Conservation (phyloP, 2,329 filamentous ascomycete genomes). For the Aspergillus ruber region DNA sequence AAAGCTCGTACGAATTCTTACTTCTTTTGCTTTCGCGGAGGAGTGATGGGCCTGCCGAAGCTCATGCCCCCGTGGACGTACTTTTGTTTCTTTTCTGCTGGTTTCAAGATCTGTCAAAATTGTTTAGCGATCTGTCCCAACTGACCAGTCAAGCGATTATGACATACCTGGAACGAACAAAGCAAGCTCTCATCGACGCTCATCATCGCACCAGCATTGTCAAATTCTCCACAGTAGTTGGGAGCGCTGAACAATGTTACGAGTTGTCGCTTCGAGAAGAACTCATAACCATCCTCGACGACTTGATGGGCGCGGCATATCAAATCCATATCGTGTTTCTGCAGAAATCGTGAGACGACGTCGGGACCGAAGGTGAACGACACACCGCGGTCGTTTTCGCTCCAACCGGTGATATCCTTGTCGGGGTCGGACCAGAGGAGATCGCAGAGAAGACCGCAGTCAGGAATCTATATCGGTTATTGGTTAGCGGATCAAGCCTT, state of each 20-base stretch:
- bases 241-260: conserved; percentile 97
- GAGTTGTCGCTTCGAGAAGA: conserved; percentile 96
- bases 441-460: conserved; percentile 95
- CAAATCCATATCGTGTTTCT: conserved; percentile 99
- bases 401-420: conserved; percentile 99
- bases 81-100: conserved; percentile 99
- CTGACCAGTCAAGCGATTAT: neutral
- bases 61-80: conserved; percentile 75
- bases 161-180: conserved; percentile 90
- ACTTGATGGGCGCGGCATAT: conserved; percentile 99
- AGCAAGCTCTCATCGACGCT: conserved; percentile 97
- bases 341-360: conserved; percentile 92
- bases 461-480: conserved; percentile 69
- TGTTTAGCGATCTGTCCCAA: neutral
- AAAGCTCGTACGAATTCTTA: conserved; percentile 65
- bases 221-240: conserved; percentile 99
- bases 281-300: conserved; percentile 98
- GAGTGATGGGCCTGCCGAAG: conserved; percentile 63
- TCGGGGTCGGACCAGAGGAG: conserved; percentile 97
- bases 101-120: conserved; percentile 77
- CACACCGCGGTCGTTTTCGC: conserved; percentile 96
- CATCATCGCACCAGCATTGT: conserved; percentile 99
- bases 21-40: conserved; percentile 66
- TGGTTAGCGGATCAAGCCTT: conserved; percentile 35
- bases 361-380: conserved; percentile 98